Base-by-base conservation (phyloP, 164 flowering plant genomes). In the Cinnamomum chago region DNA sequence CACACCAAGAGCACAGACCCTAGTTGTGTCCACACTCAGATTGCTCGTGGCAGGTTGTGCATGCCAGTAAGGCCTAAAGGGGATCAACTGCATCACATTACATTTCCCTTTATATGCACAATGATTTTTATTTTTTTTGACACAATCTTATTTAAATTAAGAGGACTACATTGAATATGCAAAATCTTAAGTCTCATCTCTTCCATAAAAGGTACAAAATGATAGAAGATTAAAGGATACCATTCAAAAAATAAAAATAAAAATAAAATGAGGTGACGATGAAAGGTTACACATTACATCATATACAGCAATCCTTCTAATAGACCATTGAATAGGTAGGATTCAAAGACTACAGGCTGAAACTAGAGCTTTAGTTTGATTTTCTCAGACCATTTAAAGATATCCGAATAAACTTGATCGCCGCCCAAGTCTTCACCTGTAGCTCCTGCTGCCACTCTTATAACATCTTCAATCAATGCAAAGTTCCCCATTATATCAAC, bases 401-500 rank as follows among this genome's bases (percentile, higher is more conserved):
- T 95, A 71, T 85, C 90, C 18, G 98, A 86, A 79, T 90, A 81
- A 27, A 92, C 92, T 71, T 79, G 94, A 85, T 95, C 97, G 64
- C 96, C 97, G 3, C 98, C 97, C 84, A 95, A 76, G 28, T 92
- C 93, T 73, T 90, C 90, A 27, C 99, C 98, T 1, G 83, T 83
- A 28, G 93, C 96, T 27, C 99, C 99, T 51, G 98, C 90, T 20
- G 97, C 99, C 33, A 95, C 88, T 75, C 97, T 86, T 68, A 95
- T 80, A 18, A 93, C 65, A 82, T 95, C 99, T 77, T 95, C 98
- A 27, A 95, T 95, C 78, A 95, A 79, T 15, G 91, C 93, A 77
- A 95, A 95, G 70, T 95, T 95, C 9, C 99, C 99, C 99, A 95
- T 93, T 33, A 95, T 92, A 76, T 95, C 99, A 67, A 95, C 99